Evolutionary conservation across 2,329 filamentous ascomycete genomes (phyloP).

Genomic region (Trichoderma pleuroti): DNA sequence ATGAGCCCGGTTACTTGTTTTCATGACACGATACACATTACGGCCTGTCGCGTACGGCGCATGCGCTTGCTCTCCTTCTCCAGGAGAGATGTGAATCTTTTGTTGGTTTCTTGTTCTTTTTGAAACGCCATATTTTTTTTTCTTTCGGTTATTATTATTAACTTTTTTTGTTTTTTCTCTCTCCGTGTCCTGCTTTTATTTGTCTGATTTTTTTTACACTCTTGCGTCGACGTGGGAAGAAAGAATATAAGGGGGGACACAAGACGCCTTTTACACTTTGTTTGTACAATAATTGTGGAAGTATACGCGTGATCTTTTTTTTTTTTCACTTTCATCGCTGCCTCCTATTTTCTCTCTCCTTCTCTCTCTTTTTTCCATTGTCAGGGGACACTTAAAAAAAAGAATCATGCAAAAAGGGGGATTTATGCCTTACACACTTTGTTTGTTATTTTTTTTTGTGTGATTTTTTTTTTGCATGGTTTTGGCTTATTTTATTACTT

Average conservation of each 20-base stretch:
- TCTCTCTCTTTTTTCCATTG: not conserved
- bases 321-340: not conserved
- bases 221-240: not conserved
- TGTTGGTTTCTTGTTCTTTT: not conserved
- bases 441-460: not conserved
- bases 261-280: not conserved
- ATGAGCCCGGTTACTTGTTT: constrained; percentile 8
- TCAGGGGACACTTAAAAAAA: not conserved
- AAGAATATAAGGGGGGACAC: not conserved
- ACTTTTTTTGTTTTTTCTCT: not conserved
- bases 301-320: not conserved
- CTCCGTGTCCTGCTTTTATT: not conserved
- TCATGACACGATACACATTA: constrained; percentile 12
- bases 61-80: constrained; percentile 14
- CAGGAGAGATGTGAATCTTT: constrained; percentile 15
- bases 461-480: constrained; percentile 12
- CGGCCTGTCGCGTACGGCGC: constrained; percentile 15
- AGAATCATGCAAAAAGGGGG: constrained; percentile 1
- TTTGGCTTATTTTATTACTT: constrained; percentile 17
- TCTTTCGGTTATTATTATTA: not conserved
- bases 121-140: not conserved
- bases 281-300: constrained; percentile 15
- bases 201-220: not conserved
- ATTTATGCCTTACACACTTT: not conserved
- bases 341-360: not conserved